Evolutionary conservation across 2,329 filamentous ascomycete species (phyloP).

Genomic region (Scopulariopsis brevicaulis): DNA sequence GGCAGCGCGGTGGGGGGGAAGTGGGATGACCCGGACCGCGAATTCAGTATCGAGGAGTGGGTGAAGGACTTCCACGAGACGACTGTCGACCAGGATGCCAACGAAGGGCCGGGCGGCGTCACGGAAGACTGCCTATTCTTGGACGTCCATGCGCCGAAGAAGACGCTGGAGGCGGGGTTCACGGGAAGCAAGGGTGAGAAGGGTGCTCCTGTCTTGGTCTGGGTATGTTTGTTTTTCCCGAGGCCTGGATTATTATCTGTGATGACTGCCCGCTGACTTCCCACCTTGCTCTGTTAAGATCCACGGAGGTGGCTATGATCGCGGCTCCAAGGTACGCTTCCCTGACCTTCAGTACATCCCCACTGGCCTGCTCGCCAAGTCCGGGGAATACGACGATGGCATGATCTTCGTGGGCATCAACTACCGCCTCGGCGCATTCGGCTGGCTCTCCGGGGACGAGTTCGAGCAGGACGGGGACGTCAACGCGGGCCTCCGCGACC

Average conservation of each 20-base stretch:
- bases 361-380: slow-evolving; percentile 12
- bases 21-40: slow-evolving; percentile 1
- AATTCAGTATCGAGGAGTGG: slow-evolving; percentile 3
- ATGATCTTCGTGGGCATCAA: slow-evolving; percentile 25
- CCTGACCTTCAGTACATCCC: slow-evolving; percentile 14
- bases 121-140: slow-evolving; percentile 28
- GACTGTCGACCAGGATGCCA: slow-evolving; percentile 1
- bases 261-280: not conserved
- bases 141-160: slow-evolving; percentile 25
- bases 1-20: slow-evolving; percentile 2
- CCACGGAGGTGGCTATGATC: slow-evolving; percentile 22
- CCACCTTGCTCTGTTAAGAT: slow-evolving; percentile 13
- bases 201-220: slow-evolving; percentile 13
- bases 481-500: slow-evolving; percentile 25
- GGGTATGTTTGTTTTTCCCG: slow-evolving; percentile 4
- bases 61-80: slow-evolving; percentile 2
- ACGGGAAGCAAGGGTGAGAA: slow-evolving; percentile 9
- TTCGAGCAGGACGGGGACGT: slow-evolving; percentile 19
- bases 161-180: slow-evolving; percentile 15
- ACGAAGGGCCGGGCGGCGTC: not conserved
- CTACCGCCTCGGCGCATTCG: slow-evolving; percentile 24
- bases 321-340: slow-evolving; percentile 16
- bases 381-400: slow-evolving; percentile 9
- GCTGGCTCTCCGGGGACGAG: slow-evolving; percentile 23
- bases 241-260: not conserved